These are phyloP conservation scores for Penicillium crystallinum DNA, from an alignment of 495 filamentous ascomycete genomes.

Conservation along the genomic window DNA sequence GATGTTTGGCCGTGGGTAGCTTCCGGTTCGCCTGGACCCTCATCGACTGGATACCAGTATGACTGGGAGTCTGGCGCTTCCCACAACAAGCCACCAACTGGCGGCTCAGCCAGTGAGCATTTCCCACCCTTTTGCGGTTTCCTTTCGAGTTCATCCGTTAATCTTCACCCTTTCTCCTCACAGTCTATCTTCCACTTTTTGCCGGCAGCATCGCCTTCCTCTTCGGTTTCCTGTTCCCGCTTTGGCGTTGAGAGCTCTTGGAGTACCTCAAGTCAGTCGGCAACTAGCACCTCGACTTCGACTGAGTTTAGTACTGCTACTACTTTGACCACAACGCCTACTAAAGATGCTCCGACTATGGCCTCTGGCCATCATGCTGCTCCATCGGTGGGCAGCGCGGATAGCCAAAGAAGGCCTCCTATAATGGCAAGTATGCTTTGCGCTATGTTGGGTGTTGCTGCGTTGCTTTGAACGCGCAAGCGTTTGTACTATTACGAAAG, in stretches of 20 bases:
- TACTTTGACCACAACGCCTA: background rate
- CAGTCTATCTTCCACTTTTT: slow-evolving; percentile 50
- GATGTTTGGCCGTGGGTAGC: slow-evolving; percentile 60
- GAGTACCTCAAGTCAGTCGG: slow-evolving; percentile 5
- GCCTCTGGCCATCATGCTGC: slow-evolving; percentile 7
- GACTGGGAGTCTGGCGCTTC: slow-evolving; percentile 71
- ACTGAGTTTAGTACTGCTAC: background rate
- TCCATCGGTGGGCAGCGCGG: slow-evolving; percentile 15
- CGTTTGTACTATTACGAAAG: slow-evolving; percentile 26
- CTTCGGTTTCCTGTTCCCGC: slow-evolving; percentile 42
- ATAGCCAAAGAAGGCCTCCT: slow-evolving; percentile 4
- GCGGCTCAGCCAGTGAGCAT: slow-evolving; percentile 49
- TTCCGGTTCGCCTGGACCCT: slow-evolving; percentile 33
- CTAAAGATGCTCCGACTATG: background rate
- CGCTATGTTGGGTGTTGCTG: slow-evolving; percentile 15
- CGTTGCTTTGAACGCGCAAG: slow-evolving; percentile 13
- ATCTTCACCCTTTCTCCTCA: slow-evolving; percentile 2
- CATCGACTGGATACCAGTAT: slow-evolving; percentile 52
- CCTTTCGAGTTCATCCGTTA: slow-evolving; percentile 10
- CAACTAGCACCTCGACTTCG: slow-evolving; percentile 1
- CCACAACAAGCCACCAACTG: slow-evolving; percentile 46
- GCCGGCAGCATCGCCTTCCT: slow-evolving; percentile 41
- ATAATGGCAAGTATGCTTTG: slow-evolving; percentile 13
- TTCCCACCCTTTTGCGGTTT: slow-evolving; percentile 17
- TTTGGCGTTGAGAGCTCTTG: slow-evolving; percentile 37